phyloP scores from a whole-genome alignment of 202 grass and related monocot genomes.

The Setaria viridis region DNA sequence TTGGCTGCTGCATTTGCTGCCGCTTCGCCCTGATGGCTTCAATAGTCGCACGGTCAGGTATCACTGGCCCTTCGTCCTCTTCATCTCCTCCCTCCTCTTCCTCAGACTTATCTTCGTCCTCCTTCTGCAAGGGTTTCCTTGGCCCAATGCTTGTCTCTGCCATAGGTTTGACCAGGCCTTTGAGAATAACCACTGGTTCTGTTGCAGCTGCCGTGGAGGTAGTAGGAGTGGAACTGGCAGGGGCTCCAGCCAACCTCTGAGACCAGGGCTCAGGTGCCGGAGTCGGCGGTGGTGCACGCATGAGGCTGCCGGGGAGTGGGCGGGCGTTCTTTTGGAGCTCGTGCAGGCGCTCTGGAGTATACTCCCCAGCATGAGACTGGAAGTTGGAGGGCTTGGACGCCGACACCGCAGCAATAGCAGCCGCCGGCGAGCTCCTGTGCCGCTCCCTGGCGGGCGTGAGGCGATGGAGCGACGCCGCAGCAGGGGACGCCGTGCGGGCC shows the following conservation, averaged over 20 bases:
- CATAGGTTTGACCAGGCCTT: slow-evolving; percentile 84
- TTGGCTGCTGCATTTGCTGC: slow-evolving; percentile 82
- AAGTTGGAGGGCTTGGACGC: slow-evolving; percentile 79
- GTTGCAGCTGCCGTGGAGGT: slow-evolving; percentile 5
- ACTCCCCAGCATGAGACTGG: slow-evolving; percentile 85
- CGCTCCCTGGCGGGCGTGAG: slow-evolving; percentile 63
- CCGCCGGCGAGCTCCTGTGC: slow-evolving; percentile 38
- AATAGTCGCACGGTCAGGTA: slow-evolving; percentile 85
- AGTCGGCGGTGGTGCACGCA: slow-evolving; percentile 42
- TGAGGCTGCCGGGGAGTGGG: slow-evolving; percentile 70
- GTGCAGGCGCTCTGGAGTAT: slow-evolving; percentile 85
- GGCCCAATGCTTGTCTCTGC: slow-evolving; percentile 45
- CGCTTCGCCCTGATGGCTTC: slow-evolving; percentile 87
- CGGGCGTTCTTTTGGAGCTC: slow-evolving; percentile 98
- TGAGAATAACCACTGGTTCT: slow-evolving; percentile 72
- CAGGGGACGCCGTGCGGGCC: slow-evolving; percentile 43
- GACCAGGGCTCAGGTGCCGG: slow-evolving; percentile 26
- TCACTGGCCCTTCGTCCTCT: slow-evolving; percentile 52
- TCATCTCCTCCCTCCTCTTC: slow-evolving; percentile 52
- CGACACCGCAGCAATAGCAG: slow-evolving; percentile 30
- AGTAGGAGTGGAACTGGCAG: slow-evolving; percentile 31
- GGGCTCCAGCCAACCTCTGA: slow-evolving; percentile 23
- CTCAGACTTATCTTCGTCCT: slow-evolving; percentile 49
- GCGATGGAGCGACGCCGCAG: slow-evolving; percentile 60
- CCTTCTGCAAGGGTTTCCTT: slow-evolving; percentile 24